phyloP scores from a whole-genome alignment of 352 stramenopile species.

The Pythium dissotocum region DNA sequence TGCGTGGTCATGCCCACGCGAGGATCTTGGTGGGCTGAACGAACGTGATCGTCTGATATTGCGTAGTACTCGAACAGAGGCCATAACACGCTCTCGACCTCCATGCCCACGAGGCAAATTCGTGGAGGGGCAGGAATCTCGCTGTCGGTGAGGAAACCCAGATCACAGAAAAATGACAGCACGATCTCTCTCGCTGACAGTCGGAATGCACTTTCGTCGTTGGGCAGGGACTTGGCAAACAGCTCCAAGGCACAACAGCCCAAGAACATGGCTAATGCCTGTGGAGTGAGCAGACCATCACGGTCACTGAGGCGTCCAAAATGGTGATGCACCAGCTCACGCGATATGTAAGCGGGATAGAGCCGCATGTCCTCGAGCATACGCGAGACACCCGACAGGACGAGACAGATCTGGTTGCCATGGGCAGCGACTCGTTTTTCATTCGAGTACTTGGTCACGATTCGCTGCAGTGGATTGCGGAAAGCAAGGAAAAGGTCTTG shows the following conservation, averaged over 20 bases:
- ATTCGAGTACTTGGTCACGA: constrained; percentile 56
- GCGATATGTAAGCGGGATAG: constrained; percentile 51
- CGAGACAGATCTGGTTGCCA: constrained; percentile 51
- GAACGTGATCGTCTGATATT: constrained; percentile 11
- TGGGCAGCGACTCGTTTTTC: constrained; percentile 40
- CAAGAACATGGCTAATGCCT: constrained; percentile 58
- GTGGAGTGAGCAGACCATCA: constrained; percentile 39
- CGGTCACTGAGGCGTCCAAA: constrained; percentile 44
- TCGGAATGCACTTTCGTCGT: constrained; percentile 20
- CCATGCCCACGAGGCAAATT: constrained; percentile 66
- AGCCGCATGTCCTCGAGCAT: constrained; percentile 71
- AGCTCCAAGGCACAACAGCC: constrained; percentile 63
- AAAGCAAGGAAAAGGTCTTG: constrained; percentile 66
- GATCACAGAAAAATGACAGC: constrained; percentile 67
- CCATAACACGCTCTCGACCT: constrained; percentile 74
- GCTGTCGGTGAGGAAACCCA: constrained; percentile 53
- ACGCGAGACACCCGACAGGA: constrained; percentile 35
- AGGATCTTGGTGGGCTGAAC: constrained; percentile 14
- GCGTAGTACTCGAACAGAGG: constrained; percentile 84
- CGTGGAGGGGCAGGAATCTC: constrained; percentile 34
- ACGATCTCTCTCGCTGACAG: constrained; percentile 68
- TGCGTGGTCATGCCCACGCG: constrained; percentile 48
- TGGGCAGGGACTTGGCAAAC: constrained; percentile 35
- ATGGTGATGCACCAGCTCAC: constrained; percentile 45
- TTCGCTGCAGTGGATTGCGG: constrained; percentile 46